A percentile compares a stretch with the other conserved stretches of the same genome.
These are phyloP conservation scores for maize (Zea mays) DNA, from an alignment of 176 grass and related monocot species.

Conservation along the genomic window Zm-B73-REFERENCE-NAM-5.0 NC_050103.1:25297501-25298000, in stretches of 20 bases:
- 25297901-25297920: too few species aligned
- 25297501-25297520: too few species aligned
- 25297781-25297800: not conserved
- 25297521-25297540: too few species aligned
- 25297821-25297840: not conserved
- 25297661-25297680: not conserved
- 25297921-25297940: too few species aligned
- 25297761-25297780: slow-evolving; percentile 4
- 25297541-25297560: not conserved
- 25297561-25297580: not conserved
- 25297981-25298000: too few species aligned
- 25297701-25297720: slow-evolving; percentile 2
- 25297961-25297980: too few species aligned
- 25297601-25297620: not conserved
- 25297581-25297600: not conserved
- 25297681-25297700: too few species aligned
- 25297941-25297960: too few species aligned
- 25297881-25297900: too few species aligned
- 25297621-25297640: not conserved
- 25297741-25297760: not conserved
- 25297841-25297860: not conserved
- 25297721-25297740: not conserved
- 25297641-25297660: slow-evolving; percentile 5
- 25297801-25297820: not conserved
- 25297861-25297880: not conserved